Base-by-base conservation (phyloP, 345 rosid genomes). In the Nasturtium officinale region DNA sequence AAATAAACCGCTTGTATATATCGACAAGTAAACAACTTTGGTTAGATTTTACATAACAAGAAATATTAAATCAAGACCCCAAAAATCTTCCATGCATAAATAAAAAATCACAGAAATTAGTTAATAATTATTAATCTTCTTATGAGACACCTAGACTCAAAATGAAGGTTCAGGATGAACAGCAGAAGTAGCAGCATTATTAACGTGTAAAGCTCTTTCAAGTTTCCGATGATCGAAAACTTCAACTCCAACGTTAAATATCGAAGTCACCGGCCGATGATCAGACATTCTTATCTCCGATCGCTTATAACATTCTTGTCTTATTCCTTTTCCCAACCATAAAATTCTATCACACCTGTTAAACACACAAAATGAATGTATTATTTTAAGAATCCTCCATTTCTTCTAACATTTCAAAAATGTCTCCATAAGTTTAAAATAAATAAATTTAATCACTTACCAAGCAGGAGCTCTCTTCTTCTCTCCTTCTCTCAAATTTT, bases 391-490 rank as follows among this genome's bases (percentile, higher is more conserved):
- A 47, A 67, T 20, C 20, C 23, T 38, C 32, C 33, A 20, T 51
- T 1, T 30, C 26, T 47, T 45, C 1, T 33, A 42, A 48, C 43
- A 64, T 51, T 6, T 48, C n/a, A 70, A 64, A 64, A 77, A 12
- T 71, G 7, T 46, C 30, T 48, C 18, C 57, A 47, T 25, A 50
- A 28, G 9, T 69, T 42, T 61, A 9, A 13, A 60, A 56, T 32
- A 3, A 4, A 9, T 42, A 5, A 35, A 17, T 54, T 12, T 50
- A 71, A 30, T 42, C 63, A 59, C 77, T 74, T 81, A 95, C 99
- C 99, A 96, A 40, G 99, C 99, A 1, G 99, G 99, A 58, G 99
- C 87, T 87, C 99, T 89, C 79, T 68, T 86, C 86, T 90, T 92
- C 78, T 92, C 96, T 64, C 90, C 96, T 78, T 92, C 99, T 81